Evolutionary conservation across 2,329 filamentous ascomycete species (phyloP), one percentile per base, ranked within the genome.

Genomic region (Colletotrichum paranaense): DNA sequence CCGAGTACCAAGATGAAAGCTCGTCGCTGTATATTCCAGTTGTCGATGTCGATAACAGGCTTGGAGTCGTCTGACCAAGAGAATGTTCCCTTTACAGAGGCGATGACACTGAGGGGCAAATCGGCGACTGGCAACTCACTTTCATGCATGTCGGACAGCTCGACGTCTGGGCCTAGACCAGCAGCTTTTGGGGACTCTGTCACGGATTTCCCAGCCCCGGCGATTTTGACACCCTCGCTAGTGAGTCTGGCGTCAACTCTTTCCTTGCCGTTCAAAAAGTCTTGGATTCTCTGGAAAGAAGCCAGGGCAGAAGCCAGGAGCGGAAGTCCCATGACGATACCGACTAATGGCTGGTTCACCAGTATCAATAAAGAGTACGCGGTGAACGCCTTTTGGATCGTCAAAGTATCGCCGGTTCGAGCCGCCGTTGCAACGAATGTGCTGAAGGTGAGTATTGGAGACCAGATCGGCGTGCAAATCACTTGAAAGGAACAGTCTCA

Each of bases 1-100:
- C 82, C 83, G 6, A 82, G 72, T 2, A 84, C 28, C 4, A 81
- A 74, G 7, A 76, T 78, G 32, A 80, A 68, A 30, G 62, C 52
- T 14, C 69, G 26, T 55, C 70, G 22, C 16, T 56, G 24, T 30
- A 68, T 62, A 16, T 24, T 66, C 62, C 59, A 71, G 26, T 30
- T 63, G 0, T 32, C 68, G 38, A 77, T 70, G 16, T 55, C 68
- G 46, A 77, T 62, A 4, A 70, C 56, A 4, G 74, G 66, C 3
- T 63, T 59, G 19, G 35, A 26, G 16, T 74, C 71, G 11, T 65
- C 68, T 28, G 66, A 65, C 71, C 77, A 77, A 2, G 72, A 53
- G 12, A 76, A 73, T 1, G 49, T 32, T 4, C 74, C 75, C 3
- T 69, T 46, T 0, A 76, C 30, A 2, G 62, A 72, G 46, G 60